Percentiles rank a stretch among this genome's conserved stretches.
Conservation (phyloP, 78 protist genomes). For the Dictyostelium capitatum region DNA sequence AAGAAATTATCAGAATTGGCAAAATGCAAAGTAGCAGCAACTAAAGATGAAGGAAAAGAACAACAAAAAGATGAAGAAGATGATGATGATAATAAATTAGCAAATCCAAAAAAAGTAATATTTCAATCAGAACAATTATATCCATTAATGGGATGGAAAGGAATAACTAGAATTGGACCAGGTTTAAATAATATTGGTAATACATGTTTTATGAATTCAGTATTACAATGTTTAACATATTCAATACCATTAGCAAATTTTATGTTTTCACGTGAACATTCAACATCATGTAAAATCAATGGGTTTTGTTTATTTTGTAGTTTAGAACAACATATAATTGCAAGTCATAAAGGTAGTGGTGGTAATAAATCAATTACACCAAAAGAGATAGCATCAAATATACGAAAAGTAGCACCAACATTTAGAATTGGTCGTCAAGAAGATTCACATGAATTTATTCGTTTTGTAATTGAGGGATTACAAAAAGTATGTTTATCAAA, state of each 20-base stretch:
- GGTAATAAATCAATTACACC: slow-evolving; percentile 41
- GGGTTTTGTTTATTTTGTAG: slow-evolving; percentile 84
- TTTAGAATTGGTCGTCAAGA: slow-evolving; percentile 88
- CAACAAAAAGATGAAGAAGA: not conserved
- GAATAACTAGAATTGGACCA: slow-evolving; percentile 37
- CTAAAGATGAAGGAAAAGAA: not conserved
- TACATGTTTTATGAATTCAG: slow-evolving; percentile 96
- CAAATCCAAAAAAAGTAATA: slow-evolving; percentile 52
- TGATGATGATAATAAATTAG: slow-evolving; percentile 53
- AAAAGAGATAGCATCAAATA: slow-evolving; percentile 58
- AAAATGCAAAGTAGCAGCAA: not conserved
- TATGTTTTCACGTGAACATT: slow-evolving; percentile 65
- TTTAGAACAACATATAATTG: slow-evolving; percentile 45
- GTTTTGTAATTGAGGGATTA: slow-evolving; percentile 84
- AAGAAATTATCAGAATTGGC: slow-evolving; percentile 6
- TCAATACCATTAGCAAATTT: slow-evolving; percentile 89
- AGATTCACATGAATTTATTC: slow-evolving; percentile 90
- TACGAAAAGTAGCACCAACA: slow-evolving; percentile 64
- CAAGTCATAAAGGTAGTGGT: not conserved
- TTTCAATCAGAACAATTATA: slow-evolving; percentile 3
- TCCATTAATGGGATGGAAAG: slow-evolving; percentile 33
- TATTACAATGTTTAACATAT: slow-evolving; percentile 94
- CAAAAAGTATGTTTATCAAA: slow-evolving; percentile 70
- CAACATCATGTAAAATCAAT: not conserved
- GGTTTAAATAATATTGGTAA: slow-evolving; percentile 92